Evolutionary conservation across 176 grass and related monocot genomes (phyloP), one percentile per base, ranked within the genome.

Genomic region (Raddia distichophylla): DNA sequence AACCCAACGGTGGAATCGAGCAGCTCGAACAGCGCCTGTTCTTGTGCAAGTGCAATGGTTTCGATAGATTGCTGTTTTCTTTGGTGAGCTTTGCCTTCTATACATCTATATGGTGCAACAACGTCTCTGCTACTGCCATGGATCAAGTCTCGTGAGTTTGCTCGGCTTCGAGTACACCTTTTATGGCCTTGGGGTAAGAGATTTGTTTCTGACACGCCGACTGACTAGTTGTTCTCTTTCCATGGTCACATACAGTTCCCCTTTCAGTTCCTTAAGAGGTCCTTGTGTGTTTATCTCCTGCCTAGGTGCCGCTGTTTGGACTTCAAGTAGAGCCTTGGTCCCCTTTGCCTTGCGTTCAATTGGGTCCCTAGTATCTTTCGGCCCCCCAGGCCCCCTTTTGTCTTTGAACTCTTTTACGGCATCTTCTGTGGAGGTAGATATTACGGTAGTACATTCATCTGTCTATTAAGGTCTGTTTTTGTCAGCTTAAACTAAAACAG

Each of bases 221-320:
- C 76, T 20, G 64, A 33, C 40, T 13, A 5, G n/a, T 77, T 77
- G 60, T 84, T 88, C 64, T 77, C 65, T 85, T 89, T 66, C 77
- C 87, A 65, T 89, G 77, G 77, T 85, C 87, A 89, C 71, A 5
- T 14, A 89, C 87, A 89, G 87, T 77, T 63, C 37, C 70, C 5
- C 1, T 64, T 80, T 79, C 87, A 84, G 87, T 6, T 53, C 11
- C 81, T 63, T 69, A 20, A 60, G 61, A 46, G 56, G 72, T 65
- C 59, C 66, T 59, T 67, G 8, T 79, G 58, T 11, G 59, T 52
- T 72, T 72, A 50, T 67, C 12, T 68, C 10, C 0, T 75, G 54
- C 59, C 48, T 43, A 42, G 49, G 32, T 66, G 74, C 74, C 67
- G 40, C 48, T 74, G 80, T 79, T n/a, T 67, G 34, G 68, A 45